A percentile compares a stretch with the other conserved stretches of the same genome.
These are phyloP conservation scores for Coprinopsis sp. DNA, from an alignment of 768 basidiomycete species.

Conservation along the genomic window DNA sequence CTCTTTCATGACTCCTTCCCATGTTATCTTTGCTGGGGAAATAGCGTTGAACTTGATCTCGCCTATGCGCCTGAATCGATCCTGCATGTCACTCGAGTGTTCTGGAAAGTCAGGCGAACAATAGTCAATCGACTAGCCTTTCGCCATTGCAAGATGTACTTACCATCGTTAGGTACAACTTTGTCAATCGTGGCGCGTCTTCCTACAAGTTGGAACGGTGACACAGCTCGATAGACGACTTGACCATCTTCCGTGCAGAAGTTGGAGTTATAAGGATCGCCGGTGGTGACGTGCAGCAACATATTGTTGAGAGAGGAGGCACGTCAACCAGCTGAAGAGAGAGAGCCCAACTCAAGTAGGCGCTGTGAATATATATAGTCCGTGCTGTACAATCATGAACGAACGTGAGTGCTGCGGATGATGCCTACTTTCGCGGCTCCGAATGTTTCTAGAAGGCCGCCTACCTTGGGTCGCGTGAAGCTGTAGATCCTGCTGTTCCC, in stretches of 20 bases:
- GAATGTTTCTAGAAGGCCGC: no score
- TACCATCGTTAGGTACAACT: conserved; percentile 1
- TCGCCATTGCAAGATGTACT: background rate
- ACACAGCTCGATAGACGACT: conserved; percentile 18
- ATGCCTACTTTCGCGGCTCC: no score
- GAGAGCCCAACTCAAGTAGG: no score
- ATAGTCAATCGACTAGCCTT: background rate
- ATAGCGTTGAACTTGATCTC: conserved; percentile 14
- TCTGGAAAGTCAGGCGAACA: background rate
- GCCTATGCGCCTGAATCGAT: conserved; percentile 10
- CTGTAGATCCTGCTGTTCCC: no score
- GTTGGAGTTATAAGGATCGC: conserved; percentile 16
- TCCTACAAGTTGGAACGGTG: conserved; percentile 5
- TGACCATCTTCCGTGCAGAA: conserved; percentile 18
- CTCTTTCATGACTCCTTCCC: background rate
- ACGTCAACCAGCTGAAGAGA: no score
- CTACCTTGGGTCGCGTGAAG: no score
- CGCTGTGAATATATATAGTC: no score
- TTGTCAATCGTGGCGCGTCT: conserved; percentile 13
- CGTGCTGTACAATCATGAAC: no score
- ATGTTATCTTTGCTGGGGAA: conserved; percentile 9
- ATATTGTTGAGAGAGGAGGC: no score
- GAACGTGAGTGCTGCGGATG: no score
- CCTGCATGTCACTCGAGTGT: background rate
- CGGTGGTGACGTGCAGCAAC: conserved; percentile 19